Evolutionary conservation across 257 asterid genomes (phyloP).

Genomic region (Marsdenia floribunda): DNA sequence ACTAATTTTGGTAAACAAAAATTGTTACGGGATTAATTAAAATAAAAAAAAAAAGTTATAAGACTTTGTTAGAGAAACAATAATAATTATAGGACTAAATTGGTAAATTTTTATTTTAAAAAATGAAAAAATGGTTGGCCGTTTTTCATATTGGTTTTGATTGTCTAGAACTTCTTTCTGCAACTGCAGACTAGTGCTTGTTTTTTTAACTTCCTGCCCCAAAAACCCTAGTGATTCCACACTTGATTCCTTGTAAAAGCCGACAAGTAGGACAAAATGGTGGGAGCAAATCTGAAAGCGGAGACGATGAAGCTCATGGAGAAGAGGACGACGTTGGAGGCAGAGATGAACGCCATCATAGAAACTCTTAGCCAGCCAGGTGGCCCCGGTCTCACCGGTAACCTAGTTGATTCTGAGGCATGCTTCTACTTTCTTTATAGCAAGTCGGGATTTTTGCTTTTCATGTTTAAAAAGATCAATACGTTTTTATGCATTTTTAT

Average conservation of each 20-base stretch:
- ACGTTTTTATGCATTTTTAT: background rate
- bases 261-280: constrained; percentile 36
- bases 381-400: constrained; percentile 88
- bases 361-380: constrained; percentile 73
- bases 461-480: background rate
- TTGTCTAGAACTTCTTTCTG: no score
- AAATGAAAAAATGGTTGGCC: no score
- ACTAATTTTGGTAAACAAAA: no score
- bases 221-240: background rate
- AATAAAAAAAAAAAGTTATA: no score
- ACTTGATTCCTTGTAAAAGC: background rate
- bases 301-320: constrained; percentile 82
- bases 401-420: constrained; percentile 75
- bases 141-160: no score
- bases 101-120: no score
- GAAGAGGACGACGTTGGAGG: constrained; percentile 52
- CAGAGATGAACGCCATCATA: constrained; percentile 74
- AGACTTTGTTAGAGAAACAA: no score
- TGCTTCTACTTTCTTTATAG: background rate
- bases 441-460: background rate
- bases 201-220: no score
- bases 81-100: no score
- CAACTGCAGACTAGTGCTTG: no score
- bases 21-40: no score
- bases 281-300: constrained; percentile 77